Evolutionary conservation across 2,329 filamentous ascomycete genomes (phyloP).

Genomic region (Fusarium pseudocircinatum): DNA sequence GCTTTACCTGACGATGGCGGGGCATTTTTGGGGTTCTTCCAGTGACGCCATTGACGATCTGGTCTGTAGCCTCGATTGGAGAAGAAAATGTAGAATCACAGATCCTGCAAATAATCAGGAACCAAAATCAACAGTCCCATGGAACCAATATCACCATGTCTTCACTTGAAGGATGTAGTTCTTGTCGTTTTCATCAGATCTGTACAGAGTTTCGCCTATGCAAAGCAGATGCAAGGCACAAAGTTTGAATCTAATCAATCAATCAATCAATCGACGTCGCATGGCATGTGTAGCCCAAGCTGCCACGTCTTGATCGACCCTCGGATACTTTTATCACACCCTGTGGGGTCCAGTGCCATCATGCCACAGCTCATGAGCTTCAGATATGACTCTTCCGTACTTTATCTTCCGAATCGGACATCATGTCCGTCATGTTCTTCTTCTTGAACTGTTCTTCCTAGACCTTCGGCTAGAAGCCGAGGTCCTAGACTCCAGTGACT

Average conservation of each 20-base stretch:
- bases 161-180: neutral
- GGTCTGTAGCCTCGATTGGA: conserved; percentile 7
- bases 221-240: neutral
- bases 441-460: neutral
- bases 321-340: neutral
- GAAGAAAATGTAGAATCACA: conserved; percentile 8
- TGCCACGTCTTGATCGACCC: neutral
- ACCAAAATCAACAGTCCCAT: neutral
- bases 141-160: neutral
- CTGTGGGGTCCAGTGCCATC: neutral
- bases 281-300: neutral
- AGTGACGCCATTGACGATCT: conserved; percentile 36
- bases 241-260: neutral
- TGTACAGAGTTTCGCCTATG: neutral
- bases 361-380: conserved; percentile 1
- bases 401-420: conserved; percentile 15
- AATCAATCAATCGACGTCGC: neutral
- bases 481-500: conserved; percentile 5
- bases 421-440: neutral
- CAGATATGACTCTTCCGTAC: neutral
- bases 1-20: conserved; percentile 6
- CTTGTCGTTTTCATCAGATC: neutral
- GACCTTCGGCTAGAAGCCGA: conserved; percentile 28
- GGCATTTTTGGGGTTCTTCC: conserved; percentile 11
- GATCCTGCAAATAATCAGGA: conserved; percentile 1